Conservation (phyloP, 495 filamentous ascomycete species). For the Hamigera avellanea region DNA sequence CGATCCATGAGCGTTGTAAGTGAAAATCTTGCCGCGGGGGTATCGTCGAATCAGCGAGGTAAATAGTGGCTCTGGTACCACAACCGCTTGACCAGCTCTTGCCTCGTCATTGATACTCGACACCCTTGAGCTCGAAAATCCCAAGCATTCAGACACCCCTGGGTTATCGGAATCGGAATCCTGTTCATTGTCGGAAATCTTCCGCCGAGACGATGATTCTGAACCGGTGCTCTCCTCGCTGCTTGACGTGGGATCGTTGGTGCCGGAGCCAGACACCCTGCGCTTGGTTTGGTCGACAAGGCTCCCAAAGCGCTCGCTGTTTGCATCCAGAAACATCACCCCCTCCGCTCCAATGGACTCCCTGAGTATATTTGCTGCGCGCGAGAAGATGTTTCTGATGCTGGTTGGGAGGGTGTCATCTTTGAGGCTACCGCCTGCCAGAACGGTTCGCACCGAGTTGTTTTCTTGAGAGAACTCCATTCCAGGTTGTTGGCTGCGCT, state of each 20-base stretch:
- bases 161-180: constrained; percentile 6
- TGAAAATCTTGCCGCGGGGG: constrained; percentile 47
- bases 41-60: constrained; percentile 34
- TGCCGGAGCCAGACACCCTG: constrained; percentile 1
- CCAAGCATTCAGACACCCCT: constrained; percentile 6
- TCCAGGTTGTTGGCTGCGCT: too few species aligned
- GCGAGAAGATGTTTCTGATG: constrained; percentile 10
- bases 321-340: constrained; percentile 39
- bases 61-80: constrained; percentile 10
- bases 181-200: constrained; percentile 2
- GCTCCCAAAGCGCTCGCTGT: constrained; percentile 8
- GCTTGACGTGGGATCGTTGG: constrained; percentile 2
- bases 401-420: constrained; percentile 2
- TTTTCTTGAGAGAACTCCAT: too few species aligned
- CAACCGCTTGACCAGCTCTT: constrained; percentile 15
- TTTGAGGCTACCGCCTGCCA: too few species aligned
- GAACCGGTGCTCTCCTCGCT: too few species aligned
- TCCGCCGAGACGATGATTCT: too few species aligned
- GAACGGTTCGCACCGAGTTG: too few species aligned
- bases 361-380: constrained; percentile 37
- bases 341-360: constrained; percentile 42
- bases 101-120: constrained; percentile 13
- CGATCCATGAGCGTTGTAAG: constrained; percentile 30
- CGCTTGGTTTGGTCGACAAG: constrained; percentile 4
- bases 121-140: constrained; percentile 7